Conservation (phyloP, 2,329 filamentous ascomycete genomes). For the Aspergillus sp. region DNA sequence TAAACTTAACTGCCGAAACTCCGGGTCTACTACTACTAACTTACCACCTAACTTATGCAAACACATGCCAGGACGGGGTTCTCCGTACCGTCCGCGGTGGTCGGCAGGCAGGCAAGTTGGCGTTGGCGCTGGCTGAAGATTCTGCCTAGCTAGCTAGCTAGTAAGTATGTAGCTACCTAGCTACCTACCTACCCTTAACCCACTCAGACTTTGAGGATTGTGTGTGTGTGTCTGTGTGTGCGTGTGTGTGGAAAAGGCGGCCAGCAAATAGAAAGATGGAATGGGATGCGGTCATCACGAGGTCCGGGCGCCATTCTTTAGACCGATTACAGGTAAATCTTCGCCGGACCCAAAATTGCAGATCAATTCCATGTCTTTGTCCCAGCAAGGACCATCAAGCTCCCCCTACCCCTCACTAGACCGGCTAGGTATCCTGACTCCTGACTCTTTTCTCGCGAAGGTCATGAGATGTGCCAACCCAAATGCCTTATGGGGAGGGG, state of each 20-base stretch:
- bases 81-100: neutral
- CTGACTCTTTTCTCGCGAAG: neutral
- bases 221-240: too few species aligned
- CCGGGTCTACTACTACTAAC: neutral
- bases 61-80: neutral
- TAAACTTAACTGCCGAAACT: neutral
- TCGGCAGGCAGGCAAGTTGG: neutral
- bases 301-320: slow-evolving; percentile 4
- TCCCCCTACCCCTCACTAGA: neutral
- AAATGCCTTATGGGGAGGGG: neutral
- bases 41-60: neutral
- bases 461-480: neutral
- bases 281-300: slow-evolving; percentile 10
- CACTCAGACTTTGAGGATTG: neutral
- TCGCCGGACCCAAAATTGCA: neutral
- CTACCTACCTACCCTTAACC: neutral
- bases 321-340: slow-evolving; percentile 3
- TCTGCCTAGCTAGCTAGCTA: neutral
- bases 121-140: neutral
- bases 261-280: neutral
- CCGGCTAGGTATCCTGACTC: neutral
- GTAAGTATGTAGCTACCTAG: neutral
- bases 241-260: too few species aligned
- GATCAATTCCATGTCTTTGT: slow-evolving; percentile 10
- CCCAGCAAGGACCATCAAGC: neutral